A percentile compares a stretch with the other conserved stretches of the same genome.
These are phyloP conservation scores for Exsudoporus floridanus DNA, from an alignment of 1,284 basidiomycete genomes.

Conservation along the genomic window DNA sequence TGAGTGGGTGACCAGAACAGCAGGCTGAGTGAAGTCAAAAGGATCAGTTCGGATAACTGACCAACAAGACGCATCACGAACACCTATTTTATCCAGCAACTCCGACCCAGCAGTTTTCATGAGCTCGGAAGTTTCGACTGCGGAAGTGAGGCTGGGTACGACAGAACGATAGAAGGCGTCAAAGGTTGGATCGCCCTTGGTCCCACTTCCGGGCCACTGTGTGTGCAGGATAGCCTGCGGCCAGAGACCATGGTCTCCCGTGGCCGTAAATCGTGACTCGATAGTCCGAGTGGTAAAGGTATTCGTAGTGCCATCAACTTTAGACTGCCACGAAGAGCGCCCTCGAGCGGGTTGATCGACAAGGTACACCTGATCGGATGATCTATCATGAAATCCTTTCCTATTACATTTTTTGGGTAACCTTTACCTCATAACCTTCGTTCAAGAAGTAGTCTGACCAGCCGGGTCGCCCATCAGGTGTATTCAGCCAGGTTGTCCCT, in stretches of 20 bases:
- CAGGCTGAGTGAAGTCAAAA: conserved; percentile 35
- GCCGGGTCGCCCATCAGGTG: conserved; percentile 48
- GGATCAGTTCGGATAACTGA: conserved; percentile 1
- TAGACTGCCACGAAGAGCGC: conserved; percentile 47
- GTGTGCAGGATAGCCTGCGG: conserved; percentile 48
- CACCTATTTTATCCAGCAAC: conserved; percentile 32
- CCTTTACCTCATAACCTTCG: conserved; percentile 48
- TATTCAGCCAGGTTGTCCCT: conserved; percentile 48
- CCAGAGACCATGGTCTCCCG: conserved; percentile 42
- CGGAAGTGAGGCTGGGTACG: conserved; percentile 27
- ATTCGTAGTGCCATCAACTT: conserved; percentile 40
- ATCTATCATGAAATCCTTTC: background rate
- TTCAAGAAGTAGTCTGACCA: conserved; percentile 52
- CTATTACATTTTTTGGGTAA: too few relatives aligned
- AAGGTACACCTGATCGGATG: conserved; percentile 42
- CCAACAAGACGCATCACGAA: conserved; percentile 14
- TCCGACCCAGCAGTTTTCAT: conserved; percentile 32
- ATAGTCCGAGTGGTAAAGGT: conserved; percentile 35
- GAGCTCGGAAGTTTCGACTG: conserved; percentile 27
- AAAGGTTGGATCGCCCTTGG: conserved; percentile 44
- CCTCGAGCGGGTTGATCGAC: conserved; percentile 52
- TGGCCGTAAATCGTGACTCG: conserved; percentile 47
- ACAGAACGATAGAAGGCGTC: conserved; percentile 46
- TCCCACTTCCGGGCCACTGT: conserved; percentile 52
- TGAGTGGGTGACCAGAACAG: conserved; percentile 47